Base-by-base conservation (phyloP, 192 early-diverging fungal species). In the Podila clonocystis region DNA sequence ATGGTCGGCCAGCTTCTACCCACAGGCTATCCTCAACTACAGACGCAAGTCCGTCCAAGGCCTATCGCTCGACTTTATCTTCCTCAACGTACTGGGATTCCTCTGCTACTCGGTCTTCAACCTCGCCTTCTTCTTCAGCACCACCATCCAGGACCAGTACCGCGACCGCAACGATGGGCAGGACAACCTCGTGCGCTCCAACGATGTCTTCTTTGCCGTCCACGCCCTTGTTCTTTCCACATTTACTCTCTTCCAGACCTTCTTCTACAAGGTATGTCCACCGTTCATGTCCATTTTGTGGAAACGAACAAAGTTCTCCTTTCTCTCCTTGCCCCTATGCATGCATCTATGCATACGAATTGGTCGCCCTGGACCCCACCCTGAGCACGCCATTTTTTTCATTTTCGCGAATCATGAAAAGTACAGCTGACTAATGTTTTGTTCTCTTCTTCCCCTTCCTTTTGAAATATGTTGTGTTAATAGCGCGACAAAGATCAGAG, bases 1-100 rank as follows among this genome's bases (percentile, higher is more conserved):
- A 28, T 98, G 97, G 97, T 94, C 92, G 1, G 83, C 93, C 30
- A 91, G 89, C 74, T 98, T 98, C 72, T 98, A 96, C 75, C 95
- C 95, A 6, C 95, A 97, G 67, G 85, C 88, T 4, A 77, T 95
- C 17, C 88, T 96, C 55, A 96, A 97, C 85, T 92, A 85, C 75
- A 75, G 70, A 26, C 87, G 94, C 33, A 93, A 94, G 64, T 93
- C 86, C 71, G 94, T 97, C 9, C 86, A 91, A 49, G 97, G 97
- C 0, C 84, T 98, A 33, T 98, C 97, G 4, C 86, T 96, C 29
- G 97, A 98, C 80, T 98, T 95, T 87, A 73, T 97, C 3, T 88
- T 90, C 63, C 91, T 95, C 74, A 98, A 98, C 73, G 84, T 94
- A 20, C 85, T 91, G 57, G 97, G 97, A 13, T 98, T 98, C 61